Conservation (phyloP, 768 basidiomycete genomes). For the Amanita rubescens region DNA sequence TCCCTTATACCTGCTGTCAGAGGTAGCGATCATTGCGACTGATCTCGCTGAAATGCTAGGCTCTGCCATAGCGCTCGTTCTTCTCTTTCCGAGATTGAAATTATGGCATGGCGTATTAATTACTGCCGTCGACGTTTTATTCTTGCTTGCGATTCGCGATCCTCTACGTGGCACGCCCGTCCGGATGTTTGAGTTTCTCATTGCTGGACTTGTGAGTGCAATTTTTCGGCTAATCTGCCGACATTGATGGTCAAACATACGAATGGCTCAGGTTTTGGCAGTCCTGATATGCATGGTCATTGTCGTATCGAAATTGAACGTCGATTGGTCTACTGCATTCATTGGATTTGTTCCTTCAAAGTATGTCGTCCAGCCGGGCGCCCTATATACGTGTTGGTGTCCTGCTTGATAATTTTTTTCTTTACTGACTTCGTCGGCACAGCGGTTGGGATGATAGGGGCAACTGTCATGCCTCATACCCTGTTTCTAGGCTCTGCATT, state of each 20-base stretch:
- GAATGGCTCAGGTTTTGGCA: slow-evolving; percentile 43
- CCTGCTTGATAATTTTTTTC: not conserved
- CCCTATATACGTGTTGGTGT: slow-evolving; percentile 57
- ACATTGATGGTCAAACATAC: not conserved
- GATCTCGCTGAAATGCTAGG: slow-evolving; percentile 80
- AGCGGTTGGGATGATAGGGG: slow-evolving; percentile 72
- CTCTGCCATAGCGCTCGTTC: slow-evolving; percentile 71
- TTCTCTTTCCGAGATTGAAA: slow-evolving; percentile 63
- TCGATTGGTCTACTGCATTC: slow-evolving; percentile 71
- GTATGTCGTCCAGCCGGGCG: slow-evolving; percentile 44
- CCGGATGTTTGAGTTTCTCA: slow-evolving; percentile 58
- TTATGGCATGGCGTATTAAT: slow-evolving; percentile 67
- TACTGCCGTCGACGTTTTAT: slow-evolving; percentile 59
- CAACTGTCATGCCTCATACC: slow-evolving; percentile 91
- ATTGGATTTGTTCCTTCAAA: slow-evolving; percentile 71
- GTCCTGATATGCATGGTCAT: slow-evolving; percentile 76
- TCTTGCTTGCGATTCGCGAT: slow-evolving; percentile 66
- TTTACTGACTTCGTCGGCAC: not conserved
- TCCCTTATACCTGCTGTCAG: slow-evolving; percentile 56
- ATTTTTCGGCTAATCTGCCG: not conserved
- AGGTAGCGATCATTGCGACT: slow-evolving; percentile 69
- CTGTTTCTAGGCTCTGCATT: slow-evolving; percentile 86
- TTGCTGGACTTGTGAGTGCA: slow-evolving; percentile 48
- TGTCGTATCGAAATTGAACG: slow-evolving; percentile 62
- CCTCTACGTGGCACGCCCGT: slow-evolving; percentile 62